Percentiles rank a stretch among this genome's conserved stretches.
These are phyloP conservation scores for Dioszegia aurantiaca DNA, from an alignment of 768 basidiomycete species.

Conservation along the genomic window DNA sequence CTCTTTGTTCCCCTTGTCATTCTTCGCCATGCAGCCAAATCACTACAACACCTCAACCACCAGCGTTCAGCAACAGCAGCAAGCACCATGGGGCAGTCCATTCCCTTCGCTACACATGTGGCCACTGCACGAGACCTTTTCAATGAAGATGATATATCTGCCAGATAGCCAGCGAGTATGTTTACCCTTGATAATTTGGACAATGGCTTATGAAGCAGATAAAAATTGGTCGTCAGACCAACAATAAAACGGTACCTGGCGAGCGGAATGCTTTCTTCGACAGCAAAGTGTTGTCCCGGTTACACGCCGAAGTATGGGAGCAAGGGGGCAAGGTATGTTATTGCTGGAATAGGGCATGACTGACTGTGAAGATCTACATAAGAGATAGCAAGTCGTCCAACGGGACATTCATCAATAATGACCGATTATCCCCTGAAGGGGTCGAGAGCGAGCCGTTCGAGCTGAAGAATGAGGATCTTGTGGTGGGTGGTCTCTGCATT, in stretches of 20 bases:
- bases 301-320: slow-evolving; percentile 98
- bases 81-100: slow-evolving; percentile 40
- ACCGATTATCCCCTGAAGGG: slow-evolving; percentile 82
- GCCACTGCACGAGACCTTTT: slow-evolving; percentile 90
- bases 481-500: slow-evolving; percentile 65
- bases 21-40: slow-evolving; percentile 12
- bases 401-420: slow-evolving; percentile 96
- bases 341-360: neutral
- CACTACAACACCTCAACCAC: slow-evolving; percentile 9
- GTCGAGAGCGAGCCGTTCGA: slow-evolving; percentile 89
- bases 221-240: slow-evolving; percentile 88
- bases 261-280: slow-evolving; percentile 97
- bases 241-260: slow-evolving; percentile 83
- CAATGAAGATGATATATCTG: slow-evolving; percentile 78
- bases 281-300: slow-evolving; percentile 85
- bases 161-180: slow-evolving; percentile 40
- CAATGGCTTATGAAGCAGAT: slow-evolving; percentile 56
- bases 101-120: slow-evolving; percentile 63
- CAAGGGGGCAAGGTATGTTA: slow-evolving; percentile 72
- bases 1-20: too few species aligned
- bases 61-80: slow-evolving; percentile 15
- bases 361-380: slow-evolving; percentile 73
- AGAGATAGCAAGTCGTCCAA: slow-evolving; percentile 98
- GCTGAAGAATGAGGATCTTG: slow-evolving; percentile 90
- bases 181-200: neutral